Evolutionary conservation across 2,329 filamentous ascomycete species (phyloP), one percentile per base, ranked within the genome.

Genomic region (Endocalyx cinctus): DNA sequence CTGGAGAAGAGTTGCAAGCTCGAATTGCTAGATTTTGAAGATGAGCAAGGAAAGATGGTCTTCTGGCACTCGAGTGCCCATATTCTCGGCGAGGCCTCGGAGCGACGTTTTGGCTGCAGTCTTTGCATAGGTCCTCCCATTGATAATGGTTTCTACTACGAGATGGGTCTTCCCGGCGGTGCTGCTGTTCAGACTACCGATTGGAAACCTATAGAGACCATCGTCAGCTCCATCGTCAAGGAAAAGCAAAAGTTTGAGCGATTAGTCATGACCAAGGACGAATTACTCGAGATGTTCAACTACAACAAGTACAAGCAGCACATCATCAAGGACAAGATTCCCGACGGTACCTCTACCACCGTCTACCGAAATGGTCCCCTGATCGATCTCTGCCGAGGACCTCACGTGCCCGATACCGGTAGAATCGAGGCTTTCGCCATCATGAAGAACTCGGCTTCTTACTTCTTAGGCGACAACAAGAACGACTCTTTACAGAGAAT

Each of bases 291-390:
- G 59, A 95, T 97, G 86, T 97, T 97, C 70, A 79, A 81, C 51
- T 94, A 94, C 73, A 96, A 94, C 74, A 92, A 92, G 61, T 97
- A 95, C 72, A 97, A 98, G 77, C 81, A 94, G 59, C 86, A 96
- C 62, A 94, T 97, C 62, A 97, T 98, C 67, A 83, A 87, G 51
- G 84, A 88, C 69, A 88, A 94, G 63, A 86, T 97, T 41, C 72
- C 82, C 25, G 87, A 95, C 49, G 88, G 87, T 49, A 89, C 87
- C 35, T 87, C 76, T 57, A 94, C 87, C 58, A 97, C 92, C 8
- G 90, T 97, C 25, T 98, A 97, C 64, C 81, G 87, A 44, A 94
- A 88, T 54, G 92, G 92, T 38, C 88, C 88, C 11, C 71, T 97
- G 36, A 95, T 97, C 53, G 92, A 98, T 74, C 69, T 97, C 43